These are phyloP conservation scores for Pontederia paniculata DNA, from an alignment of 176 grass and related monocot genomes.

Conservation along the genomic window DNA sequence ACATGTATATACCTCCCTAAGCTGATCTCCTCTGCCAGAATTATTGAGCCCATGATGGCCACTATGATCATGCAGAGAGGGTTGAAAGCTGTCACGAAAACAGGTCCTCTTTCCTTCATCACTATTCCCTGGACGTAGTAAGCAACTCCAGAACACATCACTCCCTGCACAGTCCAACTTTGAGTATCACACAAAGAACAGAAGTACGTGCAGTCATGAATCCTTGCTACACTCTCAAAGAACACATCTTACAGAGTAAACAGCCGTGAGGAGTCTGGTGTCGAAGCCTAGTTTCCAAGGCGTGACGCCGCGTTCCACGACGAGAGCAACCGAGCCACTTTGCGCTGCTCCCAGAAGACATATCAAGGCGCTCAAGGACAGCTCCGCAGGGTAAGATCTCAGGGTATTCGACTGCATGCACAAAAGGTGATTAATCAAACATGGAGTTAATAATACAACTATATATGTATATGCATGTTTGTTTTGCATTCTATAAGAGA, in stretches of 20 bases:
- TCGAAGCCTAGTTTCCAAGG: constrained; percentile 71
- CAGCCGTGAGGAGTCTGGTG: constrained; percentile 61
- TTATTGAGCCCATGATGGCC: constrained; percentile 35
- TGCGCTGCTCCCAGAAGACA: constrained; percentile 36
- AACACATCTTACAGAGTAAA: constrained; percentile 58
- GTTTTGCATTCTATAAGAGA: no score
- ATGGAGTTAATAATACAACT: not conserved
- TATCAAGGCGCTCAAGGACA: constrained; percentile 58
- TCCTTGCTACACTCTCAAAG: no score
- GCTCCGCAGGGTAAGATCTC: constrained; percentile 56
- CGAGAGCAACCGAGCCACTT: constrained; percentile 41
- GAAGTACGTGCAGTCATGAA: not conserved
- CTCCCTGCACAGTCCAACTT: constrained; percentile 22
- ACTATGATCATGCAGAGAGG: constrained; percentile 52
- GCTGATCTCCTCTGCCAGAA: constrained; percentile 41
- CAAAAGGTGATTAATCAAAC: not conserved
- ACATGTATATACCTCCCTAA: constrained; percentile 27
- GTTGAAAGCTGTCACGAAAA: constrained; percentile 53
- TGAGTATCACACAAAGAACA: not conserved
- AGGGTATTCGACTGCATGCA: constrained; percentile 49
- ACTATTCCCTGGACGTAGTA: constrained; percentile 41
- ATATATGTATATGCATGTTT: no score
- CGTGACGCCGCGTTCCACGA: constrained; percentile 46
- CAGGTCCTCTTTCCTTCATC: constrained; percentile 44
- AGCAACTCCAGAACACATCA: constrained; percentile 42